Evolutionary conservation across 495 filamentous ascomycete genomes (phyloP), one percentile per base, ranked within the genome.

Genomic region (Penicillium antarcticum): DNA sequence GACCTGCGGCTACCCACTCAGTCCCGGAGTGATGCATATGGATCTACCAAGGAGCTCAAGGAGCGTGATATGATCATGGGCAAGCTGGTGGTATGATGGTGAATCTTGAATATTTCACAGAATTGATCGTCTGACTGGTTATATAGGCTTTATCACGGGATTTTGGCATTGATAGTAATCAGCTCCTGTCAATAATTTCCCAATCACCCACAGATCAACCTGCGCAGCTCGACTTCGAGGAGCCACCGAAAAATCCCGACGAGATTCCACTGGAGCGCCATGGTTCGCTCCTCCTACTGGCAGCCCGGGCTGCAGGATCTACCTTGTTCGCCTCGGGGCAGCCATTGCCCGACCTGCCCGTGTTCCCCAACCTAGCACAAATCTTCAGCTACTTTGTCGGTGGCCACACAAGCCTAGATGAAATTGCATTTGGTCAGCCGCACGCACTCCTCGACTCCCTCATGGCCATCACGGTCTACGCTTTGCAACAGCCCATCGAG

Each of bases 191-290:
- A 11, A 72, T 80, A 23, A 64, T 74, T 5, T 61, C 61, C n/a
- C 52, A 51, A 17, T 45, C 63, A 17, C 56, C 67, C 1, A 58
- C 58, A 31, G 48, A 54, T 43, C 69, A 69, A 56, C 75, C 55
- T 51, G 78, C 62, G 57, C 76, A 43, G 56, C 60, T 63, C 32
- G 68, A 67, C 48, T 71, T 69, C 54, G 69, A 69, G 18, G 66
- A 76, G 10, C 66, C 70, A 35, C 78, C 78, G 3, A 64, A 50
- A 19, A 74, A 70, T 24, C 77, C 75, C 16, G 79, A 84, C 13
- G 81, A 88, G 17, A 87, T 96, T 41, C 82, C 84, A 9, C 76
- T 95, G 0, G 91, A 91, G 35, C 81, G 86, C 47, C 80, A 84
- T 18, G 88, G 87, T 3, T 77, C 81, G 11, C 67, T 88, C 4